A percentile compares a stretch with the other conserved stretches of the same genome.
These are phyloP conservation scores for Metschnikowia aberdeeniae DNA, from an alignment of 805 yeast genomes.

Conservation along the genomic window DNA sequence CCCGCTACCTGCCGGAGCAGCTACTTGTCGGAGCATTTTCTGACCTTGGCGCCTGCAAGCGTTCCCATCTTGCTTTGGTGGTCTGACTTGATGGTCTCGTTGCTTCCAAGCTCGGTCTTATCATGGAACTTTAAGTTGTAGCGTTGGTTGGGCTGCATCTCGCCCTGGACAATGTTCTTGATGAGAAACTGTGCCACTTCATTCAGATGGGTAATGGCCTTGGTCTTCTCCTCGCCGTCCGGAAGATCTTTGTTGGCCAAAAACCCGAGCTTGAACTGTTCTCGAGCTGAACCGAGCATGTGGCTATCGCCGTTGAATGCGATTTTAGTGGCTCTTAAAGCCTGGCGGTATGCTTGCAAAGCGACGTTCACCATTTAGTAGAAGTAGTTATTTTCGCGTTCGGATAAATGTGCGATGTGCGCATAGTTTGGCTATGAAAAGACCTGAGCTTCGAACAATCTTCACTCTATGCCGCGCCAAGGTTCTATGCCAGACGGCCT, in stretches of 20 bases:
- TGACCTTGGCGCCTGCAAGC: constrained; percentile 50
- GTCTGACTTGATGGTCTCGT: constrained; percentile 64
- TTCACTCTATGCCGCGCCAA: neutral
- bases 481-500: neutral
- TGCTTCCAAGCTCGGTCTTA: constrained; percentile 87
- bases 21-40: constrained; percentile 19
- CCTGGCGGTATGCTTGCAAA: constrained; percentile 57
- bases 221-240: constrained; percentile 42
- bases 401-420: neutral
- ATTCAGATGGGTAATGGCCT: constrained; percentile 38
- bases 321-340: constrained; percentile 59
- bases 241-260: constrained; percentile 25
- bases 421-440: neutral
- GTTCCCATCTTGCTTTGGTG: constrained; percentile 42
- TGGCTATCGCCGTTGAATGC: constrained; percentile 52
- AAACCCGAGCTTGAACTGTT: constrained; percentile 53
- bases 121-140: constrained; percentile 67
- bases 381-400: neutral
- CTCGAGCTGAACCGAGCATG: constrained; percentile 57
- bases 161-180: constrained; percentile 85
- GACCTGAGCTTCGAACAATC: no score
- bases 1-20: constrained; percentile 10
- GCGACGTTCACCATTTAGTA: constrained; percentile 10
- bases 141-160: constrained; percentile 36
- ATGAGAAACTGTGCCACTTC: constrained; percentile 69